phyloP scores from a whole-genome alignment of 106 monocot genomes.

The Acorus calamus region DNA sequence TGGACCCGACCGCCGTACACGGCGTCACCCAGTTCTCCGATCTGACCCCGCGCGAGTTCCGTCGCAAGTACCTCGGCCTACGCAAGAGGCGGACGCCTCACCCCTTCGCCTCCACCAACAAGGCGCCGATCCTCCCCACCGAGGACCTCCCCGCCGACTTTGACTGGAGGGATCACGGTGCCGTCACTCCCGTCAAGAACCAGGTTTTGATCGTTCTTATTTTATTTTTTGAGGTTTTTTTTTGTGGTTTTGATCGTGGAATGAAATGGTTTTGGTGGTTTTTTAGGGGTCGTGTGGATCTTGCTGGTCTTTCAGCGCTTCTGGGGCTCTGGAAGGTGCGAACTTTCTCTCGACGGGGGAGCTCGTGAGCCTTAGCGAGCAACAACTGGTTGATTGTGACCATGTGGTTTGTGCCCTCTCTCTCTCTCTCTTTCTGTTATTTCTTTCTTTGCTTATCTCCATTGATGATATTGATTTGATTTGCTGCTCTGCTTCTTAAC shows the following conservation, averaged over 20 bases:
- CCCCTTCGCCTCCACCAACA: not conserved
- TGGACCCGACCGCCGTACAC: slow-evolving; percentile 76
- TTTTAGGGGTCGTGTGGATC: not conserved
- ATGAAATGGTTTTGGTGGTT: not conserved
- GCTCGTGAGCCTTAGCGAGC: too few relatives aligned
- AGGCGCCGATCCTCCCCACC: slow-evolving; percentile 8
- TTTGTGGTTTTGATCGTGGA: too few relatives aligned
- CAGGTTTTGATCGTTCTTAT: slow-evolving; percentile 35
- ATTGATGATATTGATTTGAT: too few relatives aligned
- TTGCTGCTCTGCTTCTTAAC: too few relatives aligned
- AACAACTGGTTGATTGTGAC: too few relatives aligned
- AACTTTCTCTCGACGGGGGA: too few relatives aligned
- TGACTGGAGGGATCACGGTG: slow-evolving; percentile 87
- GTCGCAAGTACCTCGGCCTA: slow-evolving; percentile 40
- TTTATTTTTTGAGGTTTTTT: too few relatives aligned
- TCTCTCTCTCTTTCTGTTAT: too few relatives aligned
- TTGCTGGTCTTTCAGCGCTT: too few relatives aligned
- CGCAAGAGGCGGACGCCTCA: slow-evolving; percentile 2
- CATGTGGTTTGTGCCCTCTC: not conserved
- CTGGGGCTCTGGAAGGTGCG: too few relatives aligned
- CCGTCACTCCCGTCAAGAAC: slow-evolving; percentile 70
- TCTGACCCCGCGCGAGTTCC: slow-evolving; percentile 76
- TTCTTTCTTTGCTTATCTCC: too few relatives aligned
- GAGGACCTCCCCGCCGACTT: slow-evolving; percentile 65
- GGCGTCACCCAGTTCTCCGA: slow-evolving; percentile 88